Base-by-base conservation (phyloP, 1,284 basidiomycete genomes). In the Limonomyces culmigenus region DNA sequence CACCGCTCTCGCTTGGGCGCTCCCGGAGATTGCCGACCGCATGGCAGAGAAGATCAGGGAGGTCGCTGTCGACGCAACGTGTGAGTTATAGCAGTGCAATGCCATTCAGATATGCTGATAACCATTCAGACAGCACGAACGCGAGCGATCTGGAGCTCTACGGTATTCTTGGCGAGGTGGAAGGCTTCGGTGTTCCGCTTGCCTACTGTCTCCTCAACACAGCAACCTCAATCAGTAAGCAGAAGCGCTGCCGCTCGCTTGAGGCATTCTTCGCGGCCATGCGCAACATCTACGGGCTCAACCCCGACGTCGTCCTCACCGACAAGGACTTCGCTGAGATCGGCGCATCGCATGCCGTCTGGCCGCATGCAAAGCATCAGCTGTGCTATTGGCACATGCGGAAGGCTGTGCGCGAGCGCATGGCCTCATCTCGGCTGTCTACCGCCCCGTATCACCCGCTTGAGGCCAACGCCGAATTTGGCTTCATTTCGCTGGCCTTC, bases 311-410 rank as follows among this genome's bases (percentile, higher is more conserved):
- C 33, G 34, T 44, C 5, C 51, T 54, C 36, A 31, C 43, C 4
- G 50, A 56, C 38, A 54, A 56, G 34, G 50, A 55, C 34, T 52
- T 54, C 47, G 49, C 45, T 1, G 50, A 56, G 39, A 55, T 55
- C 34, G 40, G 39, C 3, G 45, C 45, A 38, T 21, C 36, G 3
- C 25, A 32, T 21, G 20, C 29, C 1, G 44, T 48, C 17, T 53
- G 50, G 50, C 31, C 37, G 1, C 13, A 33, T 14, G 42, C 45
- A n/a, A 54, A 55, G 39, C 45, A 47, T 21, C 41, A 44, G 17
- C 21, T 53, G 4, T 53, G 51, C 34, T 49, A 39, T 38, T 52
- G 50, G 50, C 52, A 56, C 38, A 27, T 52, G 3, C 29, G 37
- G 8, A 23, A 41, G 5, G 50, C 50, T 3, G 41, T 55, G 3